Percentiles rank a stretch among this genome's conserved stretches.
Evolutionary conservation across 148 eudicot genomes (phyloP).

Genomic region (Chenopodium formosanum): DNA sequence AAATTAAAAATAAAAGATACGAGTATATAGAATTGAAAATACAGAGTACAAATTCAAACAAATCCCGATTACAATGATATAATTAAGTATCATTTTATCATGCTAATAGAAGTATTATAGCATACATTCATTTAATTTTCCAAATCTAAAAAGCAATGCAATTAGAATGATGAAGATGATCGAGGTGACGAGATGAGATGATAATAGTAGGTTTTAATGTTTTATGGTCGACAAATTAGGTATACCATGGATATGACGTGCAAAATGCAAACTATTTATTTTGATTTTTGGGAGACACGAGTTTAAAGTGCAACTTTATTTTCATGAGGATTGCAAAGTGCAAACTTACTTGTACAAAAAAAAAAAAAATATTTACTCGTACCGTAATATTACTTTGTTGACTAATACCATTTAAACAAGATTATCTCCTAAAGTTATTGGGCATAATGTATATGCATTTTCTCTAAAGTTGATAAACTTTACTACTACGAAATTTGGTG

Average conservation of each 20-base stretch:
- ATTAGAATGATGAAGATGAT: no score
- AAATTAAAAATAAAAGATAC: no score
- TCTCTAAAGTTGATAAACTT: background rate
- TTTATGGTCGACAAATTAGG: background rate
- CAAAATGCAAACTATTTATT: background rate
- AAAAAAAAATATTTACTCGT: no score
- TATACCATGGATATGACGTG: background rate
- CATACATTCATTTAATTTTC: no score
- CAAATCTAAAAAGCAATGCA: background rate
- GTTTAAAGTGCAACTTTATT: background rate
- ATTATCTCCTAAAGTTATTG: slow-evolving; percentile 1
- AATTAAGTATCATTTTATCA: no score
- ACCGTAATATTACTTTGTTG: background rate
- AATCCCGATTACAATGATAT: no score
- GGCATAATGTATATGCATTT: slow-evolving; percentile 4
- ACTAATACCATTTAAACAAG: background rate
- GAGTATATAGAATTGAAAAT: no score
- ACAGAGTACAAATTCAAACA: no score
- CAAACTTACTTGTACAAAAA: background rate
- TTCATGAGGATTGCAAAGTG: background rate
- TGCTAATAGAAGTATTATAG: no score
- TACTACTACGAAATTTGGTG: slow-evolving; percentile 5
- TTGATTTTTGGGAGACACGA: no score
- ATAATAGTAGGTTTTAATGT: background rate
- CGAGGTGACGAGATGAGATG: no score